These are phyloP conservation scores for Rhodamnia argentea DNA, from an alignment of 345 rosid genomes.

Conservation along the genomic window DNA sequence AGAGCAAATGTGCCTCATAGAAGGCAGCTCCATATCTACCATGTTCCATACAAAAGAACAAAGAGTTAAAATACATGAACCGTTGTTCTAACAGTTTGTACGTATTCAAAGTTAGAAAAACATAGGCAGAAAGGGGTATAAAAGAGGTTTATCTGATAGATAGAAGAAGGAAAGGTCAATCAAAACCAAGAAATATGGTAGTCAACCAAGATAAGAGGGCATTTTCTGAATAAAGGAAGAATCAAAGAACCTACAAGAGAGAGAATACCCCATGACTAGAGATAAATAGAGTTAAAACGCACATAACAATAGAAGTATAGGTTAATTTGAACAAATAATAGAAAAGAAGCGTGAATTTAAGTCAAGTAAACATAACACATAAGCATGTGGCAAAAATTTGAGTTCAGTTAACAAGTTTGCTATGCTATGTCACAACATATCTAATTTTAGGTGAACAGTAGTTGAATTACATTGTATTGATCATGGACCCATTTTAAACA, in stretches of 20 bases:
- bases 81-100: background rate
- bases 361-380: background rate
- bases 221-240: conserved; percentile 68
- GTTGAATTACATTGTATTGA: too few species aligned
- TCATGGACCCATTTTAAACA: too few species aligned
- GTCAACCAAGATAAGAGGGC: conserved; percentile 59
- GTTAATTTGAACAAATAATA: background rate
- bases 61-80: background rate
- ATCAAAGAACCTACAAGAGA: conserved; percentile 52
- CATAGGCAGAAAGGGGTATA: background rate
- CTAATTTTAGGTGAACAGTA: too few species aligned
- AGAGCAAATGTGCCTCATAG: conserved; percentile 63
- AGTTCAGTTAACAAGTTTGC: too few species aligned
- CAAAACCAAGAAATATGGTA: conserved; percentile 80
- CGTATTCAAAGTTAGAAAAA: background rate
- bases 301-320: background rate
- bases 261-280: conserved; percentile 1
- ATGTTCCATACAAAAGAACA: conserved; percentile 13
- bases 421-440: too few species aligned
- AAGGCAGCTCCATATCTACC: conserved; percentile 89
- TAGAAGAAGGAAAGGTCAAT: conserved; percentile 76
- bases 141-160: conserved; percentile 60
- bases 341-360: too few species aligned
- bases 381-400: background rate
- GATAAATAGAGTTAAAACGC: background rate